Percentiles rank a stretch among this genome's conserved stretches.
Evolutionary conservation across 208 protist species (phyloP).

Genomic region (Leishmania guyanensis): DNA sequence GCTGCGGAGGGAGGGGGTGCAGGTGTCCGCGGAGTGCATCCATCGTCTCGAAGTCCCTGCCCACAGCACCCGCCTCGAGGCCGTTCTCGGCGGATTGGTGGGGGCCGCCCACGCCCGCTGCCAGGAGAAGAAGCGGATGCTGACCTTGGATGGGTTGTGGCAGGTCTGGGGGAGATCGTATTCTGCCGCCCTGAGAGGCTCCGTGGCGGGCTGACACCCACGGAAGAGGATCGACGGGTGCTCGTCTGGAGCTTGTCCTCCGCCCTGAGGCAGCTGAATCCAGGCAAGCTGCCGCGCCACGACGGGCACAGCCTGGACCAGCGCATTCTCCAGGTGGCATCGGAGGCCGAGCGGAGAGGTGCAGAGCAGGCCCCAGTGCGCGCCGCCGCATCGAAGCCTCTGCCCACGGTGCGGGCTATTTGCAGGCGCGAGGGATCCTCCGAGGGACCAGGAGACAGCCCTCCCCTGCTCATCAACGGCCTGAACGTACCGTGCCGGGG

Average conservation of each 20-base stretch:
- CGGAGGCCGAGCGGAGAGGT: too few relatives aligned
- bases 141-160: too few relatives aligned
- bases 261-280: not conserved
- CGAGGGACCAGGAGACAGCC: too few relatives aligned
- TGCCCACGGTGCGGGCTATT: too few relatives aligned
- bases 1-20: not conserved
- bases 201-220: not conserved
- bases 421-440: too few relatives aligned
- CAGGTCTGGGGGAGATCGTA: not conserved
- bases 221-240: not conserved
- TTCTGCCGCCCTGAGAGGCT: not conserved
- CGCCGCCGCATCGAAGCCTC: too few relatives aligned
- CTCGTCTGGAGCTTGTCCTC: not conserved
- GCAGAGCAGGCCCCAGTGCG: too few relatives aligned
- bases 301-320: too few relatives aligned
- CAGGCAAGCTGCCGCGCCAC: not conserved
- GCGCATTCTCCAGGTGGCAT: too few relatives aligned
- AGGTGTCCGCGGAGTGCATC: not conserved
- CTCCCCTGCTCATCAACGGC: too few relatives aligned
- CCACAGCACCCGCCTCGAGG: not conserved
- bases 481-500: too few relatives aligned
- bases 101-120: not conserved
- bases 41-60: too few relatives aligned
- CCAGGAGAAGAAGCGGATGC: not conserved
- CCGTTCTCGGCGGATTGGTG: not conserved